These are phyloP conservation scores for Baorangia bicolor DNA, from an alignment of 768 basidiomycete genomes.

Conservation along the genomic window DNA sequence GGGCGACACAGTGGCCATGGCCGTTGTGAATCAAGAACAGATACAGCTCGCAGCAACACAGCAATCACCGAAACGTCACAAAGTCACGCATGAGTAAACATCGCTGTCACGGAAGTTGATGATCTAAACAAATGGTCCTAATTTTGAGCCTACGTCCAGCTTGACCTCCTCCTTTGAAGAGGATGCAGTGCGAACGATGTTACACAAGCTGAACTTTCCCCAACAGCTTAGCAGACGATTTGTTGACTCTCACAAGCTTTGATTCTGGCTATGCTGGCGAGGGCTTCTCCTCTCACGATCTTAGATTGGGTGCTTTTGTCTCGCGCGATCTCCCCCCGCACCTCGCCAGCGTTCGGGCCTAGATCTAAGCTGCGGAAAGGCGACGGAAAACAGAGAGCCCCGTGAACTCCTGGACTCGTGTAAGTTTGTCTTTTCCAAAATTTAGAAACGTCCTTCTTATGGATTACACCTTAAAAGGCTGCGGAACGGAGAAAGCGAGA, in stretches of 20 bases:
- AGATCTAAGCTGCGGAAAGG: constrained; percentile 83
- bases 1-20: constrained; percentile 45
- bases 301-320: constrained; percentile 61
- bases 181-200: constrained; percentile 78
- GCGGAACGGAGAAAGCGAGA: constrained; percentile 78
- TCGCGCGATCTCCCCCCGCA: constrained; percentile 69
- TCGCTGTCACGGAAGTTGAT: constrained; percentile 57
- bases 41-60: constrained; percentile 21
- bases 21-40: constrained; percentile 22
- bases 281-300: constrained; percentile 82
- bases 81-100: constrained; percentile 16
- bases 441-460: neutral
- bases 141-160: constrained; percentile 80
- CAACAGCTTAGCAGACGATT: neutral
- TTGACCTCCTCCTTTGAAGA: constrained; percentile 68
- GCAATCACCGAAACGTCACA: constrained; percentile 19
- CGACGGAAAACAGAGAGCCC: constrained; percentile 51
- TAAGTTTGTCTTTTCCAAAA: constrained; percentile 40
- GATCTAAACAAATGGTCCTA: too few species aligned
- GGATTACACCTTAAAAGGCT: constrained; percentile 56
- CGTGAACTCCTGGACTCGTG: constrained; percentile 67
- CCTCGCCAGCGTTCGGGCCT: constrained; percentile 61
- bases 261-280: constrained; percentile 86
- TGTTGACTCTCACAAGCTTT: neutral
- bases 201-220: constrained; percentile 68